Base-by-base conservation (phyloP, 352 stramenopile genomes). In the Pythium rhizo-oryzae region DNA sequence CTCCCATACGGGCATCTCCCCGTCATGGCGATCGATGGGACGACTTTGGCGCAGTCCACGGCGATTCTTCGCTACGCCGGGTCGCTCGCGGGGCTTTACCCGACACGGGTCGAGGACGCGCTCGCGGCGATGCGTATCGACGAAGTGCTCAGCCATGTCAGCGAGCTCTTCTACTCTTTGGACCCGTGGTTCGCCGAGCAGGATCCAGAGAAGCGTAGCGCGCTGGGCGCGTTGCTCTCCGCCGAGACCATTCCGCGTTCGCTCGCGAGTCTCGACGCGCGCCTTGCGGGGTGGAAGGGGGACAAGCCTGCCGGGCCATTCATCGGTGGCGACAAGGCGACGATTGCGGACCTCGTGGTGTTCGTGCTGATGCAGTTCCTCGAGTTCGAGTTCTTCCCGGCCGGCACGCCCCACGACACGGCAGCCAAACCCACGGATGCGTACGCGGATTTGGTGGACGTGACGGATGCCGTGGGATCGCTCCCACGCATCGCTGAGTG, bases 1-100 rank as follows among this genome's bases (percentile, higher is more conserved):
- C 57, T 81, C 25, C 74, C 73, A 15, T 74, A 69, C 44, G 69
- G 69, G 2, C 67, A 77, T 9, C 15, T 78, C 18, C 75, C 72
- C 18, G 62, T 70, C 39, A 50, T 80, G 9, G 50, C 75, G 18
- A 49, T 78, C 19, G 49, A 72, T 6, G 65, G 56, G 6, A 30
- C 70, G 19, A 33, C 70, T 43, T 60, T 59, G 8, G 46, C 46
- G n/a, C 60, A 79, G 25, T 59, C 63, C 5, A 54, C 74, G 3
- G 77, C 72, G 7, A 47, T 79, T 18, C 41, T 47, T 8, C 68
- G 63, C 23, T 84, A 72, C 53, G 76, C 68, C 7, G 68, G 71
- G 2, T 54, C 52, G 2, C 67, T 84, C 16, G 68, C 50, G 0
- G 58, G 65, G 19, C 44, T 81, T 13, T 81, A 77, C 53, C 77